phyloP scores from a whole-genome alignment of 2,329 filamentous ascomycete genomes.

The Sarocladium brachiariae region DNA sequence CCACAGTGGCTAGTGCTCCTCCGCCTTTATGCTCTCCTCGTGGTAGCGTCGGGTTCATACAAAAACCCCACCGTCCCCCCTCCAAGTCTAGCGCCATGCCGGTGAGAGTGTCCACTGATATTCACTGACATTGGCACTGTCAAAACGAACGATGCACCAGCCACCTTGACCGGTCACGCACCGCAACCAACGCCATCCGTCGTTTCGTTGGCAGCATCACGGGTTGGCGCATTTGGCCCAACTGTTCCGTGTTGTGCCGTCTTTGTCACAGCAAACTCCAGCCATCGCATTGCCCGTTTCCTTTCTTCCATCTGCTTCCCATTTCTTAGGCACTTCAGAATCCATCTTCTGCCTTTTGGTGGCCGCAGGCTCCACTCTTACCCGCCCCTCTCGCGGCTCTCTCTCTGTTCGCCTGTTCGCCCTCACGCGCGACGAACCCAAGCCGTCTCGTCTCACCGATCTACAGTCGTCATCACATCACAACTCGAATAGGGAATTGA shows the following conservation, averaged over 20 bases:
- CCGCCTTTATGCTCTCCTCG: too few species aligned
- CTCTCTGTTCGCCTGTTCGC: neutral
- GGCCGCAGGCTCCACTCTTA: conserved; percentile 6
- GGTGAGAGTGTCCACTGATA: too few species aligned
- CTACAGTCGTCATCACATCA: neutral
- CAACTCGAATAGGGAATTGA: neutral
- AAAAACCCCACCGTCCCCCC: neutral
- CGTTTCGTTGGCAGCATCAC: neutral
- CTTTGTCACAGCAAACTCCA: too few species aligned
- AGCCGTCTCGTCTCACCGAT: too few species aligned
- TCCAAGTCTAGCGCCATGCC: too few species aligned
- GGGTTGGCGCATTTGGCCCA: neutral
- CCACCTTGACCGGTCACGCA: conserved; percentile 4
- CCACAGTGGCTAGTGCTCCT: too few species aligned
- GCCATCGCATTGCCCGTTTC: neutral
- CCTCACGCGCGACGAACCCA: neutral
- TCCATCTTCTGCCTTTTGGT: neutral
- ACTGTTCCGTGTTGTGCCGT: too few species aligned
- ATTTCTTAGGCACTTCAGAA: neutral
- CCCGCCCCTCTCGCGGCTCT: neutral
- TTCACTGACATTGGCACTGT: too few species aligned
- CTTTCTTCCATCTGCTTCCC: neutral
- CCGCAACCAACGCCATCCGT: neutral
- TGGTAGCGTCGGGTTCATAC: neutral
- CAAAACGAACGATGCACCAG: neutral